Evolutionary conservation across 2,329 filamentous ascomycete genomes (phyloP).

Genomic region (Ambrosiella xylebori): DNA sequence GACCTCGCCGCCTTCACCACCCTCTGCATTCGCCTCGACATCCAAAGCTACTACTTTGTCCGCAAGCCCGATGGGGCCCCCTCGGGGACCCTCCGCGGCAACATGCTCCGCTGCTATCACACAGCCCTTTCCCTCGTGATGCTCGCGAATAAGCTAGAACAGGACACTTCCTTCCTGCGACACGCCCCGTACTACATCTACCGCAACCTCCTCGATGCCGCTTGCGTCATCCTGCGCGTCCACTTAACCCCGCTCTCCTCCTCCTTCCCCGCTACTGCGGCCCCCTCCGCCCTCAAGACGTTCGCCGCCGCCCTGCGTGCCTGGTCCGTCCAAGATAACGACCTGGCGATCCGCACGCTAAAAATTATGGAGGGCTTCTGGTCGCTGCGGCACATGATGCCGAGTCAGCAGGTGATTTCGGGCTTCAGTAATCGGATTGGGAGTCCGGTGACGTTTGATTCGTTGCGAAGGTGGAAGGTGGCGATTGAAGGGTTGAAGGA

Average conservation of each 20-base stretch:
- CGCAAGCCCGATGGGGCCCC: slow-evolving; percentile 23
- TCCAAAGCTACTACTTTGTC: slow-evolving; percentile 36
- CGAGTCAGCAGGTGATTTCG: slow-evolving; percentile 24
- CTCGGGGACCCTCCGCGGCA: slow-evolving; percentile 25
- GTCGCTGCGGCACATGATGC: slow-evolving; percentile 24
- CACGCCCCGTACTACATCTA: slow-evolving; percentile 34
- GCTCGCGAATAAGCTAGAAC: slow-evolving; percentile 26
- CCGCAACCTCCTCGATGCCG: slow-evolving; percentile 28
- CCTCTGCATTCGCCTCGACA: slow-evolving; percentile 32
- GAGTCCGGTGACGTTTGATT: slow-evolving; percentile 33
- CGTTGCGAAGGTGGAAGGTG: slow-evolving; percentile 29
- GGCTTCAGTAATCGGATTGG: slow-evolving; percentile 29
- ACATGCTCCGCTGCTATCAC: slow-evolving; percentile 29
- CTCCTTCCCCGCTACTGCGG: slow-evolving; percentile 28
- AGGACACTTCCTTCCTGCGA: slow-evolving; percentile 23
- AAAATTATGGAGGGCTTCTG: slow-evolving; percentile 34
- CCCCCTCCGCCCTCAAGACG: slow-evolving; percentile 19
- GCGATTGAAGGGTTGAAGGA: slow-evolving; percentile 23
- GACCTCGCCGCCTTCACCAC: slow-evolving; percentile 23
- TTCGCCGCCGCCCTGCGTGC: slow-evolving; percentile 19
- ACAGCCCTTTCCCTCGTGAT: slow-evolving; percentile 31
- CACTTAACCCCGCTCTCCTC: slow-evolving; percentile 15
- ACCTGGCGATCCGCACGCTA: slow-evolving; percentile 29
- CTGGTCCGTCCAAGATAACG: slow-evolving; percentile 31
- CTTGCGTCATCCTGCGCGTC: slow-evolving; percentile 24